Evolutionary conservation across 2,329 filamentous ascomycete species (phyloP).

Genomic region (Fusarium sp.): DNA sequence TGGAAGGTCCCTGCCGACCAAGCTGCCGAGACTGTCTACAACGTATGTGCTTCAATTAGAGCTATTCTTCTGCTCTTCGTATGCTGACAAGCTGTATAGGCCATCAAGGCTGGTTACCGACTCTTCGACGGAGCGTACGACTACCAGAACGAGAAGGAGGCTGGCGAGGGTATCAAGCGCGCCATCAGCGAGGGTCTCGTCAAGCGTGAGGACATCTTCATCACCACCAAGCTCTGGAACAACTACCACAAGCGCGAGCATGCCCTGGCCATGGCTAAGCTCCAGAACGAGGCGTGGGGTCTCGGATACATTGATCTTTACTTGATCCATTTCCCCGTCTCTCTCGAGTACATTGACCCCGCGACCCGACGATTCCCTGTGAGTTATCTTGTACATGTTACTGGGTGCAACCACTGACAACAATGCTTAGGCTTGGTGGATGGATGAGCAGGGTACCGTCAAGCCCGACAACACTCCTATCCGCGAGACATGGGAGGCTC

Average conservation of each 20-base stretch:
- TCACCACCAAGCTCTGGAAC: constrained; percentile 93
- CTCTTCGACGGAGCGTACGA: constrained; percentile 66
- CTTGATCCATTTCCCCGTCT: constrained; percentile 76
- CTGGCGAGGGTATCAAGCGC: constrained; percentile 72
- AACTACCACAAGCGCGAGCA: constrained; percentile 84
- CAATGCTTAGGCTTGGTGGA: constrained; percentile 48
- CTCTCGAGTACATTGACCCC: constrained; percentile 58
- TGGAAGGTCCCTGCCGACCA: constrained; percentile 72
- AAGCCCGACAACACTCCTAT: constrained; percentile 72
- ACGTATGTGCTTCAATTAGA: constrained; percentile 33
- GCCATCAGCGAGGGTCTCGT: constrained; percentile 69
- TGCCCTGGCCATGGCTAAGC: constrained; percentile 78
- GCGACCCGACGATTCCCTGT: constrained; percentile 55
- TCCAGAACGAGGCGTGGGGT: constrained; percentile 82
- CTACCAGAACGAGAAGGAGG: constrained; percentile 75
- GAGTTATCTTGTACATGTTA: constrained; percentile 6
- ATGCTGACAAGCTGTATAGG: constrained; percentile 35
- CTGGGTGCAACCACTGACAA: not conserved
- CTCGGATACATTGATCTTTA: constrained; percentile 90
- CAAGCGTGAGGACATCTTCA: constrained; percentile 83
- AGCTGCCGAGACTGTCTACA: constrained; percentile 72
- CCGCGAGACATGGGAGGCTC: constrained; percentile 82
- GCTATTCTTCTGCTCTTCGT: not conserved
- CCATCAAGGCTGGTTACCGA: constrained; percentile 66
- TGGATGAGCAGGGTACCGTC: constrained; percentile 60